Percentiles rank a stretch among this genome's conserved stretches.
Evolutionary conservation across 345 rosid species (phyloP).

Genomic region (Lenwebbia sp.): DNA sequence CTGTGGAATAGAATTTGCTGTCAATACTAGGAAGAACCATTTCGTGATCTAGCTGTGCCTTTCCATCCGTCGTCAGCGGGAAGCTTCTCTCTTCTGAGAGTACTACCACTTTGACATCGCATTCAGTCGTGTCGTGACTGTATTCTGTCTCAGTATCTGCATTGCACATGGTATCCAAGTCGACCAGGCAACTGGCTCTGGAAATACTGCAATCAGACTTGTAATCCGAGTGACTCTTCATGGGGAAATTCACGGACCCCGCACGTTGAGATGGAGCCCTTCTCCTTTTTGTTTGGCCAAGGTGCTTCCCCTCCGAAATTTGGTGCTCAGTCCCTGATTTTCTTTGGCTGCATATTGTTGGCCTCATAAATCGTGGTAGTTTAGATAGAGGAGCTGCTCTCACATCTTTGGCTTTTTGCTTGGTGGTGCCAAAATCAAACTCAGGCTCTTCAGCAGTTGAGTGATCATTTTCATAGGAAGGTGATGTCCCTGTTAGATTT

Average conservation of each 20-base stretch:
- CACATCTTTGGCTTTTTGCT: constrained; percentile 8
- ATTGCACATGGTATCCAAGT: constrained; percentile 15
- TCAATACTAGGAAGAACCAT: constrained; percentile 3
- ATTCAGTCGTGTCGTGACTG: constrained; percentile 50
- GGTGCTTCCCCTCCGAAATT: constrained; percentile 10
- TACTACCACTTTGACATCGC: constrained; percentile 28
- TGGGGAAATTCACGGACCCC: constrained; percentile 43
- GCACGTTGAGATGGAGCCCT: constrained; percentile 32
- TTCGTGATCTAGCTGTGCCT: constrained; percentile 1
- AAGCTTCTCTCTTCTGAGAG: constrained; percentile 16
- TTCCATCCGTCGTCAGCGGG: background rate
- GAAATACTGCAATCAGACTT: constrained; percentile 39
- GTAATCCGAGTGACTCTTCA: constrained; percentile 28
- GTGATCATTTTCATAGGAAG: constrained; percentile 11
- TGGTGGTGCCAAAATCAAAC: constrained; percentile 3
- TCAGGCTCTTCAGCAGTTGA: constrained; percentile 8
- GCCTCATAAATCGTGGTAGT: constrained; percentile 65
- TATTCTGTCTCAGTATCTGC: constrained; percentile 41
- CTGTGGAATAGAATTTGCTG: constrained; percentile 3
- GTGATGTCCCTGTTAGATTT: constrained; percentile 22
- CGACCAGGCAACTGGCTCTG: constrained; percentile 35
- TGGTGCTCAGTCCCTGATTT: constrained; percentile 27
- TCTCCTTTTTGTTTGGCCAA: constrained; percentile 19
- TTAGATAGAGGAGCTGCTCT: constrained; percentile 24
- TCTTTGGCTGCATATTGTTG: constrained; percentile 57